phyloP scores from a whole-genome alignment of 2,329 filamentous ascomycete genomes.

The Sphaceloma murrayae region DNA sequence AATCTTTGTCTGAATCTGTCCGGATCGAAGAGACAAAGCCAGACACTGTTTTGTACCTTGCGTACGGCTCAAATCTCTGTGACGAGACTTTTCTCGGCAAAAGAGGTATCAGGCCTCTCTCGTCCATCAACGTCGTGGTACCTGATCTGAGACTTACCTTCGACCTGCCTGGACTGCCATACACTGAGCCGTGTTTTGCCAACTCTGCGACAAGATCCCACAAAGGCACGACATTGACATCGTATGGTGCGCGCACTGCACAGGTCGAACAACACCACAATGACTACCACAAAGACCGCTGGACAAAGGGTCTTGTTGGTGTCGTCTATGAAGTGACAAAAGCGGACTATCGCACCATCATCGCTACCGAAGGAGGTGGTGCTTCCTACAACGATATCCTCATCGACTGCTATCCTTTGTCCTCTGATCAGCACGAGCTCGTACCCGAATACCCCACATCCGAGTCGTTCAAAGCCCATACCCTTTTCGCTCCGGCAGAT shows the following conservation, averaged over 20 bases:
- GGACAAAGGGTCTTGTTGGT: slow-evolving; percentile 77
- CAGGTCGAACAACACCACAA: slow-evolving; percentile 16
- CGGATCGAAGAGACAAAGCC: slow-evolving; percentile 3
- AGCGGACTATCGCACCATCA: slow-evolving; percentile 72
- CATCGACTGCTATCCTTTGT: slow-evolving; percentile 65
- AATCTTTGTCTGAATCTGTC: slow-evolving; percentile 9
- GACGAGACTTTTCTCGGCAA: slow-evolving; percentile 67
- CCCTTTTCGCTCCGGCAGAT: slow-evolving; percentile 59
- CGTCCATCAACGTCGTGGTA: slow-evolving; percentile 70
- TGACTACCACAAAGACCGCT: slow-evolving; percentile 48
- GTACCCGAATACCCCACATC: slow-evolving; percentile 57
- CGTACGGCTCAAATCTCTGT: slow-evolving; percentile 85
- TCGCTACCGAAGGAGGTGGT: slow-evolving; percentile 84
- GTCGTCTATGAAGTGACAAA: slow-evolving; percentile 91
- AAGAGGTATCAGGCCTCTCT: slow-evolving; percentile 72
- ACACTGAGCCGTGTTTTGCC: slow-evolving; percentile 84
- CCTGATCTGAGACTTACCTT: slow-evolving; percentile 73
- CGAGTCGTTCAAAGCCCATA: slow-evolving; percentile 69
- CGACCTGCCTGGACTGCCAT: slow-evolving; percentile 75
- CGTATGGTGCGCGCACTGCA: slow-evolving; percentile 17
- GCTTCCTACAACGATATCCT: slow-evolving; percentile 74
- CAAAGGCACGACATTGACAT: slow-evolving; percentile 24
- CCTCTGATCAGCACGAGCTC: slow-evolving; percentile 39
- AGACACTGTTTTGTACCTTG: slow-evolving; percentile 36
- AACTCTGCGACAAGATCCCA: slow-evolving; percentile 58